phyloP scores from a whole-genome alignment of 345 rosid genomes.

The Eucalyptus tenuipes region DNA sequence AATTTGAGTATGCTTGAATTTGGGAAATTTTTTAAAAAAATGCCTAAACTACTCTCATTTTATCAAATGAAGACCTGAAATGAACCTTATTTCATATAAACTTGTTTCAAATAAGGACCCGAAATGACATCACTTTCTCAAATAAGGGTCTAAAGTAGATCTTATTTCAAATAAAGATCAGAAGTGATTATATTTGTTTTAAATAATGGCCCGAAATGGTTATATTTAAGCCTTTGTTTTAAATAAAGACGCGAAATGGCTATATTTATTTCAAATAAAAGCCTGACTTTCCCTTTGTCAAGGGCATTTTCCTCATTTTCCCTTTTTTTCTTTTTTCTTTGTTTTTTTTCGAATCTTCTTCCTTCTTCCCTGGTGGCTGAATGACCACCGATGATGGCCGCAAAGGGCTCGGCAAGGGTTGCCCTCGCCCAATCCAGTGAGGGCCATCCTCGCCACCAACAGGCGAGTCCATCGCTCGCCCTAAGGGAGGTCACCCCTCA shows the following conservation, averaged over 20 bases:
- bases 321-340: no score
- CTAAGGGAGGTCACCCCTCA: rapidly evolving
- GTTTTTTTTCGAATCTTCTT: rapidly evolving
- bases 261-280: no score
- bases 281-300: rapidly evolving
- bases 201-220: no score
- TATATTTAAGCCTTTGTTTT: no score
- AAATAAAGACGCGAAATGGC: rapidly evolving
- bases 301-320: rapidly evolving
- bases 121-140: no score
- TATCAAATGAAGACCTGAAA: rapidly evolving
- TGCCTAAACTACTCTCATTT: rapidly evolving
- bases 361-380: rapidly evolving
- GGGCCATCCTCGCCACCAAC: no score
- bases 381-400: rapidly evolving
- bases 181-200: no score
- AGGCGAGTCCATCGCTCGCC: rapidly evolving
- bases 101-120: rapidly evolving
- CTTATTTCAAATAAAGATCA: no score
- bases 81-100: no score
- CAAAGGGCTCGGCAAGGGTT: no score
- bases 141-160: rapidly evolving
- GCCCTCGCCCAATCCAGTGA: rapidly evolving
- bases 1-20: not conserved
- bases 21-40: no score